phyloP scores from a whole-genome alignment of 2,329 filamentous ascomycete species.

The Xylariomycetidae sp. region DNA sequence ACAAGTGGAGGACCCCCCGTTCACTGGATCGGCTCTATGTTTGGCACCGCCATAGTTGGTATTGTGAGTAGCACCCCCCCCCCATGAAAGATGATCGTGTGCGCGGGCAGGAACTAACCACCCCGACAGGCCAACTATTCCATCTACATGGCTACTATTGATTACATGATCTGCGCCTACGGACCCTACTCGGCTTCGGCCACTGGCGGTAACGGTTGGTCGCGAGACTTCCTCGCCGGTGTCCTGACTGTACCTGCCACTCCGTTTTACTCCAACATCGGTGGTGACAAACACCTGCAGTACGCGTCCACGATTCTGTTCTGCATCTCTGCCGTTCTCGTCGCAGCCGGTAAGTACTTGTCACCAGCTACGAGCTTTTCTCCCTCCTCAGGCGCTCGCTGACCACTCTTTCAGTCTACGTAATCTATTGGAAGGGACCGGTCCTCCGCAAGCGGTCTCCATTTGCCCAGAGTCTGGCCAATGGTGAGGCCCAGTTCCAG shows the following conservation, averaged over 20 bases:
- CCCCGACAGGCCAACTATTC: slow-evolving; percentile 58
- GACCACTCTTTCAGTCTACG: no score
- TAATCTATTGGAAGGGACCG: slow-evolving; percentile 55
- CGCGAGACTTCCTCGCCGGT: slow-evolving; percentile 61
- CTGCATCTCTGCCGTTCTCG: slow-evolving; percentile 44
- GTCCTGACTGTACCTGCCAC: slow-evolving; percentile 59
- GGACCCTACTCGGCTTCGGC: slow-evolving; percentile 63
- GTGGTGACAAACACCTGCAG: slow-evolving; percentile 39
- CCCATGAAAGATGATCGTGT: no score
- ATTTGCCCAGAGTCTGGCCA: slow-evolving; percentile 57
- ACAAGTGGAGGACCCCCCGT: slow-evolving; percentile 47
- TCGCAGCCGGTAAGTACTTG: no score
- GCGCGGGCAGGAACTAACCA: no score
- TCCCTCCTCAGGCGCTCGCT: no score
- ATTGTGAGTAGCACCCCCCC: no score
- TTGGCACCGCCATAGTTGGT: slow-evolving; percentile 56
- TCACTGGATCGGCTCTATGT: slow-evolving; percentile 60
- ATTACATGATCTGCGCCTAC: slow-evolving; percentile 66
- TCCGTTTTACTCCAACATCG: slow-evolving; percentile 48
- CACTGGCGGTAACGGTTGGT: slow-evolving; percentile 63
- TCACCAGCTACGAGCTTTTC: no score
- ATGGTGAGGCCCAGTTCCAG: slow-evolving; percentile 21
- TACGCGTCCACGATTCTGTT: slow-evolving; percentile 53
- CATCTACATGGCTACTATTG: slow-evolving; percentile 65
- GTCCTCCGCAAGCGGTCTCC: slow-evolving; percentile 45